Base-by-base conservation (phyloP, 345 rosid species). In the Isatis tinctoria region DNA sequence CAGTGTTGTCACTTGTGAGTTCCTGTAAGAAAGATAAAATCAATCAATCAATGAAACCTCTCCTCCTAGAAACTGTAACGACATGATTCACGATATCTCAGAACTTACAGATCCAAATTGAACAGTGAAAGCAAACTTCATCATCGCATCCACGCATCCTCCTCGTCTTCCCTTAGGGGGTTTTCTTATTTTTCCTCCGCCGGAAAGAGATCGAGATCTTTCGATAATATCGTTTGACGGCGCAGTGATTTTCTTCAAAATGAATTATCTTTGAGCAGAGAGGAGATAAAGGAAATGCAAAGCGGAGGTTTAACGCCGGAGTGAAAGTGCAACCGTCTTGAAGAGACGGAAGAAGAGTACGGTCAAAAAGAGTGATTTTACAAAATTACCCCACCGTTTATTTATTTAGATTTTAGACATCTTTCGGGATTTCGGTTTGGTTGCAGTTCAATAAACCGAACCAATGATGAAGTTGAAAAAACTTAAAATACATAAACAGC, bases 51-150 rank as follows among this genome's bases (percentile, higher is more conserved):
- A 27, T 22, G 24, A 22, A 22, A 22, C 24, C 24, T 22, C 24
- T 22, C 24, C 24, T 22, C 24, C 24, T 22, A 22, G 58, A 30
- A n/a, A 10, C 35, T 35, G 4, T 30, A n/a, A 28, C 20, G 2
- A 65, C n/a, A 8, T 37, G 41, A 69, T 30, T 7, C 10, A 4
- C 22, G 44, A 51, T 17, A 16, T 35, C 2, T 14, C 0, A 8
- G 9, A 56, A 74, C 88, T 85, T 73, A 88, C 90, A 47, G 78
- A 81, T 83, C 66, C 52, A 69, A 66, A 13, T 60, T 35, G 70
- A 22, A 48, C 39, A 74, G 36, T 69, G 58, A 81, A 74, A 67
- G 47, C 81, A 44, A 76, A 52, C 79, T 72, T 79, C 88, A 86
- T 83, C 24, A 76, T 81, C 48, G 54, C 65, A 59, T 60, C 60